Evolutionary conservation across 1,139 yeast species (phyloP), one percentile per base, ranked within the genome.

Genomic region (Fermentozyma sake): DNA sequence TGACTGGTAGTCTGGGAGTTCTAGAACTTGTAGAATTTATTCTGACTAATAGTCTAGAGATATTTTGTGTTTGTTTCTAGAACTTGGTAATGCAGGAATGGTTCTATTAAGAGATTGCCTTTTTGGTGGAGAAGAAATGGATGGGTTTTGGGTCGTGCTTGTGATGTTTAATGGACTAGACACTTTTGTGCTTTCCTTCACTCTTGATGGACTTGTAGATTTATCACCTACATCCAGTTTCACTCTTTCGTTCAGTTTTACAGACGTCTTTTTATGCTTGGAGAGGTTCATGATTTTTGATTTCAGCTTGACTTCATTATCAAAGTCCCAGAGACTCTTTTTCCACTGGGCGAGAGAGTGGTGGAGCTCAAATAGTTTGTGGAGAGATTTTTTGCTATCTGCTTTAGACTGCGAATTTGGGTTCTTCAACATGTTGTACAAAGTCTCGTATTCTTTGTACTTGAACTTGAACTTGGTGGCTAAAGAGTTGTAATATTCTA

Each of bases 381-480:
- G 37, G 26, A 52, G 36, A 19, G 39, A 35, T 30, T 41, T 41
- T 29, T 46, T 46, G 28, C 41, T 43, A 19, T 45, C 48, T 24
- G 32, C 32, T 23, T 36, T 37, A 14, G 36, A 25, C 18, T 12
- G 21, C 15, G 32, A 17, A 20, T 22, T 27, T 15, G 38, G 35
- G 14, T 29, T 29, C 24, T 34, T 28, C 27, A 32, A 27, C 28
- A 38, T 28, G 27, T 39, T 41, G 44, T 67, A 64, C 18, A 66
- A 43, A 6, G 37, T 29, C 27, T 58, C 60, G 41, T 67, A 67
- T 37, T 66, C 71, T 27, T 52, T 48, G 42, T 67, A 67, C 41
- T 56, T 58, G 28, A 34, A 22, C 29, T 54, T 53, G 44, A 67
- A 67, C 39, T 62, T 63, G 10, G 36, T 35, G 3, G 66, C 66